Evolutionary conservation across 164 flowering plant species (phyloP), one percentile per base, ranked within the genome.

Genomic region (Echeveria elegans): DNA sequence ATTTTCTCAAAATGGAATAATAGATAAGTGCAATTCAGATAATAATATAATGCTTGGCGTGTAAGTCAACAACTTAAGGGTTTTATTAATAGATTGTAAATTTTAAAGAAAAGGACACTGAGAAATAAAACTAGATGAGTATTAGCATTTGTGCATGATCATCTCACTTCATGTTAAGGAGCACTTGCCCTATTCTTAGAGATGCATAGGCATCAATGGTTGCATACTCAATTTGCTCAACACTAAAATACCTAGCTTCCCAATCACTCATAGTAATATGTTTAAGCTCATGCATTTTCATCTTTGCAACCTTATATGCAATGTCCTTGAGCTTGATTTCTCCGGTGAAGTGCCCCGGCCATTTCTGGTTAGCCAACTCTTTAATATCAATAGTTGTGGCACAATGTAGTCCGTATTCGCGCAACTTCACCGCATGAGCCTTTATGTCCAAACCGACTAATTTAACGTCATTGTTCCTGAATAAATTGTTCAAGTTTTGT

Each of bases 401-500:
- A 36, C 41, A 61, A 6, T 34, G 12, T 2, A 53, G 43, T 9
- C 66, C 67, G 69, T 66, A 66, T 0, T 69, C 76, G 37, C 29
- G 3, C 11, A 73, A 41, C 62, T 73, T 66, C 43, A 26, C 1
- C 0, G 30, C 28, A 47, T 66, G 68, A 9, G 48, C 41, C 4
- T 48, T 38, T 37, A 71, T 65, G 47, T 69, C 68, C 30, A 75
- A 37, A 1, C 74, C 77, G 16, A 68, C 71, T 11, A 75, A 75
- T n/a, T 23, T 62, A 32, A 63, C 15, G 16, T 45, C 63, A 0
- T 66, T 32, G 24, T 66, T 63, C 23, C 1, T 19, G 11, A 75
- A 48, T 16, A 72, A 69, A 21, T 21, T 43, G 56, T 34, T 63
- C 7, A 75, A 8, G n/a, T 62, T 37, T 4, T 66, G 43, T 12